phyloP scores from a whole-genome alignment of 768 basidiomycete species.

The Polyporus arcularius region DNA sequence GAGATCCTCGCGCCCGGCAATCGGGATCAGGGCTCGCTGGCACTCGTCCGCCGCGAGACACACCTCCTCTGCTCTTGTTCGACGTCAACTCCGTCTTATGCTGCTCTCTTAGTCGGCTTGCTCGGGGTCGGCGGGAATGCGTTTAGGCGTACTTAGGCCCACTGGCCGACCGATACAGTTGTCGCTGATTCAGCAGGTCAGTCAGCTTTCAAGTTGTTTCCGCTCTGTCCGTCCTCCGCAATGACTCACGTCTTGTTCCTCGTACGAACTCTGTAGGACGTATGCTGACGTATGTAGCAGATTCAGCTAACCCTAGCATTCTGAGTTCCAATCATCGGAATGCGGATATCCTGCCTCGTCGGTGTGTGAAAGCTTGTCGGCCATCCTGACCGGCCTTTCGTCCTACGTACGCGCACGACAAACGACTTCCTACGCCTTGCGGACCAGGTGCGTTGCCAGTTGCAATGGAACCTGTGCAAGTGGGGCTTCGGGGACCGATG shows the following conservation, averaged over 20 bases:
- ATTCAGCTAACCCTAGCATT: no score
- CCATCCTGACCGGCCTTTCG: no score
- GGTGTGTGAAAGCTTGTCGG: no score
- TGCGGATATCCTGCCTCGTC: no score
- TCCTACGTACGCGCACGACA: no score
- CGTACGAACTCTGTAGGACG: no score
- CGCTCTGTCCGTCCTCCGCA: not conserved
- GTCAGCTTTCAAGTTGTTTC: not conserved
- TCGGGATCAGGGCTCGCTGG: conserved; percentile 12
- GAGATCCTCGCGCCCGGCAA: conserved; percentile 9
- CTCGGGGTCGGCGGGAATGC: no score
- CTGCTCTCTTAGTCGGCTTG: not conserved
- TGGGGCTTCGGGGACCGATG: not conserved
- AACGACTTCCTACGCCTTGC: not conserved
- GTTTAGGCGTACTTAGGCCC: no score
- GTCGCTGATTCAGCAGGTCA: not conserved
- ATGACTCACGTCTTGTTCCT: no score
- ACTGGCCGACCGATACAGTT: not conserved
- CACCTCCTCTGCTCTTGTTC: not conserved
- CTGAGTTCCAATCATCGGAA: no score
- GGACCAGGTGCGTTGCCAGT: not conserved
- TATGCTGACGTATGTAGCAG: no score
- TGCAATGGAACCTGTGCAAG: no score
- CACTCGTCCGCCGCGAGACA: conserved; percentile 2
- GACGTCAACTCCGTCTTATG: not conserved